Evolutionary conservation across 495 filamentous ascomycete species (phyloP), one percentile per base, ranked within the genome.

Genomic region (Aspergillus diversus): DNA sequence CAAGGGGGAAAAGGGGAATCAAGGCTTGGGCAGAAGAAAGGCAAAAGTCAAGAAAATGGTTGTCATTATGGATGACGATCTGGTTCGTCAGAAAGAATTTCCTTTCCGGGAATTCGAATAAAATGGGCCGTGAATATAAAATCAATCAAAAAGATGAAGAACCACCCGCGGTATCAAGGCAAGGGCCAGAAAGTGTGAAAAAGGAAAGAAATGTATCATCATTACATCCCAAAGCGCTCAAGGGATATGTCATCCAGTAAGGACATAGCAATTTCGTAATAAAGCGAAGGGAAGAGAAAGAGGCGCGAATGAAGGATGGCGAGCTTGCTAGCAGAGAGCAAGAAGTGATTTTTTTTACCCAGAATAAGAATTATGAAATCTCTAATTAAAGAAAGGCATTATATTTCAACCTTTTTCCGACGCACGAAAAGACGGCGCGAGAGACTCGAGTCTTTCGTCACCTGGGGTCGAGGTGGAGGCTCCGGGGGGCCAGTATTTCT

Each of bases 401-500:
- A 81, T 9, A 57, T 72, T 63, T 78, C 77, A 42, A 77, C 57
- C 71, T 80, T 81, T 67, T 75, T 80, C 35, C 78, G 78, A 17
- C 79, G 77, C 7, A 60, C 55, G 34, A 82, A 81, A 59, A 82
- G 72, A 17, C 74, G 73, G 32, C 75, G 75, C 8, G 79, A 73
- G 48, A 82, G 64, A 35, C 65, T 67, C 33, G 64, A 54, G 11
- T 76, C 72, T 65, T 74, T 76, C 13, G 56, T 55, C 8, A 63
- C 60, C 16, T 66, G 34, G 5, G 65, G 35, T 16, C 57, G 71
- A 39, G 63, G 59, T 12, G 66, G 61, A 5, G 80, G 72, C 53
- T 74, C 75, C 2, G 90, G 90, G n/a, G 92, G 91, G 17, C 83
- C 91, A 27, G 89, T 90, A 62, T 88, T 89, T 46, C 83, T 86